Evolutionary conservation across 2,329 filamentous ascomycete genomes (phyloP).

Genomic region (Alternaria arbusti): DNA sequence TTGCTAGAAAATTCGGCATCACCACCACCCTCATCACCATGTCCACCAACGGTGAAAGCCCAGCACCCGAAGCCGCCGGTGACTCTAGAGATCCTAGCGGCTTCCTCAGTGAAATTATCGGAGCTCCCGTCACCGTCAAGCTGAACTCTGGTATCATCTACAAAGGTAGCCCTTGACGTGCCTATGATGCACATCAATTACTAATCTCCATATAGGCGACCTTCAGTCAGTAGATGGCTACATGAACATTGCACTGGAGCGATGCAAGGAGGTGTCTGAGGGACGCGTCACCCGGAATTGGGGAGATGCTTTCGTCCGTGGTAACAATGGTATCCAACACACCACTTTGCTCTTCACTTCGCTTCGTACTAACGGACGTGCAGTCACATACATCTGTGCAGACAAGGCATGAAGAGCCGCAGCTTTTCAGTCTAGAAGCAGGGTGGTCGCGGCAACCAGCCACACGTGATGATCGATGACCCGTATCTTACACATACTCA

Average conservation of each 20-base stretch:
- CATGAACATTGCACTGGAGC: slow-evolving; percentile 99
- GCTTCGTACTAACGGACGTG: slow-evolving; percentile 12
- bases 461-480: background rate
- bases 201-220: slow-evolving; percentile 68
- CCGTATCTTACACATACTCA: background rate
- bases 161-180: slow-evolving; percentile 69
- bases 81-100: slow-evolving; percentile 92
- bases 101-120: slow-evolving; percentile 93
- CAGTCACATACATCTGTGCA: slow-evolving; percentile 43
- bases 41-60: slow-evolving; percentile 68
- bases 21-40: slow-evolving; percentile 13
- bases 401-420: slow-evolving; percentile 29
- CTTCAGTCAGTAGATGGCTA: slow-evolving; percentile 97
- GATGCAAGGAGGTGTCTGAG: slow-evolving; percentile 90
- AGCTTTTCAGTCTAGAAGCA: background rate
- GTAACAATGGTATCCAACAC: slow-evolving; percentile 78
- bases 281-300: slow-evolving; percentile 82
- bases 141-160: slow-evolving; percentile 98
- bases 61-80: slow-evolving; percentile 60
- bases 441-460: background rate
- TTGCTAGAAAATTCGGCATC: background rate
- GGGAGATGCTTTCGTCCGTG: slow-evolving; percentile 92
- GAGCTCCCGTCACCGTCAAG: slow-evolving; percentile 92
- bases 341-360: background rate
- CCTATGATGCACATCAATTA: background rate